Evolutionary conservation across 2,329 filamentous ascomycete species (phyloP).

Genomic region (Stemphylium beticola): DNA sequence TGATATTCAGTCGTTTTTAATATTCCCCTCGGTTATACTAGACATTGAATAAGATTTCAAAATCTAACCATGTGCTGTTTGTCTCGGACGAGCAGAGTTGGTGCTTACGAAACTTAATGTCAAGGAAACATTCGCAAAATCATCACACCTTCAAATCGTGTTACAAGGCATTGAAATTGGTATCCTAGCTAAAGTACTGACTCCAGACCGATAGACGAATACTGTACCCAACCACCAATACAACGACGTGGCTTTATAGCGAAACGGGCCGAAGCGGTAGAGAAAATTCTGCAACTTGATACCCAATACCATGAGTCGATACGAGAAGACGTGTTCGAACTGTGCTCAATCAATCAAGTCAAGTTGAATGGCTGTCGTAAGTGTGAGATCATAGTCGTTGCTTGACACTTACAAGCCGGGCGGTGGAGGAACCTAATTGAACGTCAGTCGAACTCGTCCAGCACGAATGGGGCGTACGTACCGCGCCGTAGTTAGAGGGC

Average conservation of each 20-base stretch:
- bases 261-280: slow-evolving; percentile 10
- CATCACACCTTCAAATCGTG: neutral
- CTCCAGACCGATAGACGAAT: slow-evolving; percentile 1
- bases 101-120: neutral
- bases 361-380: slow-evolving; percentile 19
- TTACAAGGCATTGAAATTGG: slow-evolving; percentile 11
- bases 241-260: neutral
- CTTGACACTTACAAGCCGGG: slow-evolving; percentile 39
- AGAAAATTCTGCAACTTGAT: slow-evolving; percentile 1
- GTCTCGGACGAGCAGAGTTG: neutral
- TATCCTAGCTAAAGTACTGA: slow-evolving; percentile 12
- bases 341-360: slow-evolving; percentile 17
- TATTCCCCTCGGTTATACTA: too few species aligned
- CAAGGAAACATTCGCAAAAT: neutral
- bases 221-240: slow-evolving; percentile 1
- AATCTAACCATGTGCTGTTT: too few species aligned
- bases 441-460: slow-evolving; percentile 8
- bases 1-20: too few species aligned
- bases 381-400: slow-evolving; percentile 20
- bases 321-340: slow-evolving; percentile 5
- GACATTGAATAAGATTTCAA: too few species aligned
- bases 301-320: slow-evolving; percentile 2
- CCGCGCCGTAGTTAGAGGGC: slow-evolving; percentile 44
- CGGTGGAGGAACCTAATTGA: slow-evolving; percentile 35
- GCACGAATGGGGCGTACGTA: slow-evolving; percentile 21